phyloP scores from a whole-genome alignment of 2,329 filamentous ascomycete genomes.

The Colletotrichum liriopes region DNA sequence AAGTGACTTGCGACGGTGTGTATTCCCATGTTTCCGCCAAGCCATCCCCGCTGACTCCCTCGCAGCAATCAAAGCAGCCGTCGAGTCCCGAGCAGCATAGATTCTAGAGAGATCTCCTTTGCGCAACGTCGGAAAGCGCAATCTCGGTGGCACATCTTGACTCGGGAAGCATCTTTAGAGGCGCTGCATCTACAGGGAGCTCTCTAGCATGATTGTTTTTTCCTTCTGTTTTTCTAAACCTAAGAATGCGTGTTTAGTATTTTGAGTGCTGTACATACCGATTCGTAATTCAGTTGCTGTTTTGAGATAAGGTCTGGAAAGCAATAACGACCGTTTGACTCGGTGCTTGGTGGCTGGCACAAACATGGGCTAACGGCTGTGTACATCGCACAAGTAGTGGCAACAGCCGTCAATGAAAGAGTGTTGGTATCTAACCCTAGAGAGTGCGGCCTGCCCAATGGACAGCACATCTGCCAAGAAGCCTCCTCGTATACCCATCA shows the following conservation, averaged over 20 bases:
- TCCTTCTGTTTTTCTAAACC: neutral
- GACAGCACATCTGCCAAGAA: neutral
- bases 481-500: neutral
- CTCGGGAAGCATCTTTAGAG: constrained; percentile 35
- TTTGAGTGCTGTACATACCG: neutral
- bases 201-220: neutral
- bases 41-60: constrained; percentile 41
- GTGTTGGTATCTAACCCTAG: constrained; percentile 33
- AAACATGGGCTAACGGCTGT: neutral
- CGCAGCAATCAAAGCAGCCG: constrained; percentile 59
- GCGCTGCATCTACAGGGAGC: constrained; percentile 39
- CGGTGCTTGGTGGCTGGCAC: neutral
- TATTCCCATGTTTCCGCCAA: constrained; percentile 3
- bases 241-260: neutral
- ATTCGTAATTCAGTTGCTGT: neutral
- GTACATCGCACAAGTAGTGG: neutral
- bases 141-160: constrained; percentile 22
- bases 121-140: constrained; percentile 7
- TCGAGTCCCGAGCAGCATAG: constrained; percentile 50
- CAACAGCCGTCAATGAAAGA: constrained; percentile 16
- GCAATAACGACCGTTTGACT: neutral
- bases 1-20: constrained; percentile 84
- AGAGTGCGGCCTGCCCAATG: constrained; percentile 5
- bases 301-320: neutral
- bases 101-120: constrained; percentile 38